Evolutionary conservation across 257 asterid species (phyloP), one percentile per base, ranked within the genome.

Genomic region (Anisodus tanguticus): DNA sequence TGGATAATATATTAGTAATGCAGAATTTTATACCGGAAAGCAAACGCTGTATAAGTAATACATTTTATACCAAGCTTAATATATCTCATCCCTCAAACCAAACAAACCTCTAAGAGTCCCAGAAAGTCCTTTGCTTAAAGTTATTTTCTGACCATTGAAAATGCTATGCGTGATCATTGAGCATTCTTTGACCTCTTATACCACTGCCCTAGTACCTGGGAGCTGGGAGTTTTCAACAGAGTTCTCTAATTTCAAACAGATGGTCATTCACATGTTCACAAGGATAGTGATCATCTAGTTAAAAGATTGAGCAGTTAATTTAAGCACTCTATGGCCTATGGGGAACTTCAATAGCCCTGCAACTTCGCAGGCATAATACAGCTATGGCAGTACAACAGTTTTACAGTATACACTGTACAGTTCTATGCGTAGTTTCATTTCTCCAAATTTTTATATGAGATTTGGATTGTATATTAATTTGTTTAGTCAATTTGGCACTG

Each of bases 351-450:
- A 43, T n/a, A 71, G 35, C 57, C 62, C 79, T n/a, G 37, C 58
- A 71, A n/a, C 79, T 17, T 71, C 37, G 19, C 4, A 71, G 35
- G n/a, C 79, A 45, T 45, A 43, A 43, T 71, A 71, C 79, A 45
- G 22, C 15, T 10, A 72, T 72, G 80, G 17, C 9, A 19, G 80
- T 39, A 19, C 60, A 47, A 47, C 80, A 19, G 22, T 3, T 62
- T 62, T 19, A 31, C 35, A 31, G 35, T 31, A 31, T 19, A 22
- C 39, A 47, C 41, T 72, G 41, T 45, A 4, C 80, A 45, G 58
- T 45, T 17, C 17, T 43, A 8, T 39, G 53, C 43, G 55, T 70
- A n/a, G 79, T 43, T 71, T 9, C 4, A 22, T n/a, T 8, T 71
- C 58, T 43, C 79, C 79, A n/a, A 47, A 39, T 43, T 9, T 71